These are phyloP conservation scores for Salix caprea DNA, from an alignment of 345 rosid species.

Conservation along the genomic window DNA sequence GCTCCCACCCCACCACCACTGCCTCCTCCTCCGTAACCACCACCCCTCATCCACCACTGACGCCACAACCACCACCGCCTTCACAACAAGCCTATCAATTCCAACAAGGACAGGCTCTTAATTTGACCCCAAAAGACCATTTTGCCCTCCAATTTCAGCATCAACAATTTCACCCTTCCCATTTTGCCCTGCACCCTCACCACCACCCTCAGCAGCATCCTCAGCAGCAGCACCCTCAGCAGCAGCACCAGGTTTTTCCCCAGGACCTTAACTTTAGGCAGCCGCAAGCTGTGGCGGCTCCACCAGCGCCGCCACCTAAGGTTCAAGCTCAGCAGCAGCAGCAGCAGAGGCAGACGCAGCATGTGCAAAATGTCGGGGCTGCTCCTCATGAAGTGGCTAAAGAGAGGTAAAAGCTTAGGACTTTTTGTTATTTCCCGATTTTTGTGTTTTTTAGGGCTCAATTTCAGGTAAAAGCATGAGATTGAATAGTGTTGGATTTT, in stretches of 20 bases:
- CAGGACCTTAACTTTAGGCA: constrained; percentile 77
- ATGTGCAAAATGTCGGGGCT: constrained; percentile 21
- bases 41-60: constrained; percentile 2
- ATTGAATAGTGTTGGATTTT: constrained; percentile 7
- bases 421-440: neutral
- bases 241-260: constrained; percentile 20
- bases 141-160: constrained; percentile 52
- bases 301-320: constrained; percentile 28
- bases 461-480: neutral
- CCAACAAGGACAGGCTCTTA: constrained; percentile 13
- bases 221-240: constrained; percentile 4
- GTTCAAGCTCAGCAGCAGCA: constrained; percentile 23
- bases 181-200: constrained; percentile 31
- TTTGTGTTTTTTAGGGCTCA: neutral
- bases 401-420: constrained; percentile 52
- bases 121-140: constrained; percentile 43
- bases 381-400: constrained; percentile 37
- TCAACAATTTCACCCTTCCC: constrained; percentile 35
- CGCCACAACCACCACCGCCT: constrained; percentile 9
- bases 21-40: neutral
- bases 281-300: constrained; percentile 17
- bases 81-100: constrained; percentile 21
- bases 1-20: constrained; percentile 32
- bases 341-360: constrained; percentile 24
- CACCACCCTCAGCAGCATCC: constrained; percentile 24